phyloP scores from a whole-genome alignment of 768 basidiomycete genomes.

The Mycena leptocephala region DNA sequence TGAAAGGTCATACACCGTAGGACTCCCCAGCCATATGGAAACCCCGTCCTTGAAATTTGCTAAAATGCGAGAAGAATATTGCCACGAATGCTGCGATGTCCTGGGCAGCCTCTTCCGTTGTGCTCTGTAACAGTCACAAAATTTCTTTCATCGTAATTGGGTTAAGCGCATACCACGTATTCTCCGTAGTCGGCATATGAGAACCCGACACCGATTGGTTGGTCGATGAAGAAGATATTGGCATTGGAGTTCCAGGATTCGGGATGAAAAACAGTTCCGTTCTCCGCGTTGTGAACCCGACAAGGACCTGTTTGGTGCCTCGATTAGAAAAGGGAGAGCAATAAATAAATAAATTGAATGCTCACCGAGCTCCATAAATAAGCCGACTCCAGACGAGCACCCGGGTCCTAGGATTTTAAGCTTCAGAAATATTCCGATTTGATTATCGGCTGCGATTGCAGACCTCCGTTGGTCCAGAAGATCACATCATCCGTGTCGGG shows the following conservation, averaged over 20 bases:
- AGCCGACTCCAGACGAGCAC: constrained; percentile 17
- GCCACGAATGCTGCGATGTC: constrained; percentile 71
- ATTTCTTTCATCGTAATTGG: background rate
- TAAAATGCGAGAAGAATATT: constrained; percentile 72
- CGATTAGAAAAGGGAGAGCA: background rate
- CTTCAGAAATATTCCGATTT: background rate
- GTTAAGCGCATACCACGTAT: background rate
- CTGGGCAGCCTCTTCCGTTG: too few species aligned
- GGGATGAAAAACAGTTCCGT: constrained; percentile 58
- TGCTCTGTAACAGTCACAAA: constrained; percentile 50
- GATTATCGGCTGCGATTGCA: background rate
- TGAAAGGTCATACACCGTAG: constrained; percentile 60
- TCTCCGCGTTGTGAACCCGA: constrained; percentile 55
- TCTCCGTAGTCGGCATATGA: constrained; percentile 59
- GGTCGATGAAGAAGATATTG: constrained; percentile 64
- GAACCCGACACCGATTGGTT: constrained; percentile 63
- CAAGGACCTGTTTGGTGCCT: constrained; percentile 56
- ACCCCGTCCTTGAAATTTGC: constrained; percentile 64
- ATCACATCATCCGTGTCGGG: constrained; percentile 63
- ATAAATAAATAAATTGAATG: background rate
- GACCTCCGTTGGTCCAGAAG: constrained; percentile 68
- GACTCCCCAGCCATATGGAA: constrained; percentile 68
- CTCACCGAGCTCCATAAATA: constrained; percentile 28
- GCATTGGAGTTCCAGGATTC: constrained; percentile 69
- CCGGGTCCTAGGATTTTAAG: constrained; percentile 2